Evolutionary conservation across 441 rosid species (phyloP), one percentile per base, ranked within the genome.

Genomic region (Arabidopsis lyrata): DNA sequence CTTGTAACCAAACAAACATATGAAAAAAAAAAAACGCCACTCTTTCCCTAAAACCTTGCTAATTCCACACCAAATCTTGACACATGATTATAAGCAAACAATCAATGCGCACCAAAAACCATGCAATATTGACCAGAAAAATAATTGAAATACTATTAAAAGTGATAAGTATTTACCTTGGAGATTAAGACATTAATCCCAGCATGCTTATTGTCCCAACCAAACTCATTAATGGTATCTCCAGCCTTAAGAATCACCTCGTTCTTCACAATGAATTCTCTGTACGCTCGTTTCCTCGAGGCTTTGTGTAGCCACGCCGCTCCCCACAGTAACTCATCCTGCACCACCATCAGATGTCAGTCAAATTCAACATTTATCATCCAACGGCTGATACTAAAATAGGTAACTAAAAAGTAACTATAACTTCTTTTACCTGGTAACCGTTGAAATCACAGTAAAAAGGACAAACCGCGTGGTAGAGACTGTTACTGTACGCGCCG

Each of bases 401-500:
- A 10, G 22, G 35, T 48, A 15, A 61, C 24, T 22, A 22, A 20
- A 62, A 32, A 35, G 42, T 45, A 56, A 69, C 49, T 63, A 7
- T 36, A 10, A n/a, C 1, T 42, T 4, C 3, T 18, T 76, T 78
- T 49, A 88, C 94, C 88, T 88, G 87, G 73, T 84, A 89, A 54
- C 94, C 94, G 77, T 85, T 89, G 58, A 86, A 87, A 78, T 87
- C 90, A 78, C 94, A 89, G 88, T 89, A 89, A 80, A 89, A 89
- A n/a, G 94, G 94, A 67, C 94, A 89, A 53, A 86, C 94, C 61
- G 86, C 94, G 69, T 78, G 69, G 72, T 81, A 76, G 54, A 89
- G 84, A 78, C 90, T 81, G 82, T 55, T 36, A 77, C 91, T 89
- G 63, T 89, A 89, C 64, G 94, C 91, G 29, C 94, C 94, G 35